Conservation (phyloP, 179 eudicot genomes). For the Corrigiola litoralis region DNA sequence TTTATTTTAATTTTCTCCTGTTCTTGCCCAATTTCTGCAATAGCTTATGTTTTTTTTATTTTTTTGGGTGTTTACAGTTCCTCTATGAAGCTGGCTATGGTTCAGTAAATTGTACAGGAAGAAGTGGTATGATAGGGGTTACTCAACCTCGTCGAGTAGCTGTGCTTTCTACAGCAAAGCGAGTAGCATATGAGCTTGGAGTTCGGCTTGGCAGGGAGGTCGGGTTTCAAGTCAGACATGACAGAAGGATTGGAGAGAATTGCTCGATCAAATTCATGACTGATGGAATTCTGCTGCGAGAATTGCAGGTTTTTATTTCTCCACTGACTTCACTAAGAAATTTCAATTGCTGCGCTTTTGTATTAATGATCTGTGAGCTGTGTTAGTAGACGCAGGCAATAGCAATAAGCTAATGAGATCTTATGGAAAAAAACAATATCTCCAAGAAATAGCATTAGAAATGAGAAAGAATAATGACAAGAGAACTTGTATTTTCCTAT, state of each 20-base stretch:
- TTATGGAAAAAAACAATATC: not conserved
- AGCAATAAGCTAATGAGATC: not conserved
- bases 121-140: conserved; percentile 81
- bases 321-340: not conserved
- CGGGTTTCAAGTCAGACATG: conserved; percentile 95
- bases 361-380: not conserved
- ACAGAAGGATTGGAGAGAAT: conserved; percentile 60
- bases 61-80: conserved; percentile 42
- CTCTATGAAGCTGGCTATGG: conserved; percentile 97
- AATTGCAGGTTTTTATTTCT: conserved; percentile 61
- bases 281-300: conserved; percentile 91
- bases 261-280: conserved; percentile 96
- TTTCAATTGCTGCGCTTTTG: not conserved
- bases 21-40: not conserved
- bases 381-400: not conserved
- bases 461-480: not conserved
- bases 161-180: conserved; percentile 83
- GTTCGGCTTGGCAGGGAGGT: conserved; percentile 78
- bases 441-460: not conserved
- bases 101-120: conserved; percentile 33
- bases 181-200: conserved; percentile 92
- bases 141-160: conserved; percentile 98
- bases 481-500: not conserved
- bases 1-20: not conserved
- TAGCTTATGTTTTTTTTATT: conserved; percentile 2